phyloP scores from a whole-genome alignment of 129 eudicot genomes.

The Smallanthus sonchifolius region DNA sequence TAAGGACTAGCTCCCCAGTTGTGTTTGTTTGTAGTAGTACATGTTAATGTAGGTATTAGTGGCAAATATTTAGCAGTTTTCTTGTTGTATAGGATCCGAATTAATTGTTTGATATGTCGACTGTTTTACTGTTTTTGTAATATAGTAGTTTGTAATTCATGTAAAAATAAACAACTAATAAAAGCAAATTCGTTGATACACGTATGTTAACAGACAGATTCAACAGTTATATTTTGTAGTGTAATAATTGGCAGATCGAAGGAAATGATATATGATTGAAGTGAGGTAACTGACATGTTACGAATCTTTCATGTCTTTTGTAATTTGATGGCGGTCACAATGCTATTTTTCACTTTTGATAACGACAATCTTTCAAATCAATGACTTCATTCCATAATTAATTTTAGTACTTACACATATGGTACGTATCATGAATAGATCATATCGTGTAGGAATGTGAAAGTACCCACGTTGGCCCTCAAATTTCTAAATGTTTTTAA shows the following conservation, averaged over 20 bases:
- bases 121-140: background rate
- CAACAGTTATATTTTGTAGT: conserved; percentile 10
- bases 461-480: background rate
- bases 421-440: no score
- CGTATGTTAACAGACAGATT: conserved; percentile 3
- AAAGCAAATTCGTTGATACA: background rate
- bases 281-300: conserved; percentile 7
- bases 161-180: background rate
- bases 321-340: conserved; percentile 17
- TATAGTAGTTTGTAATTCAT: conserved; percentile 13
- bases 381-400: background rate
- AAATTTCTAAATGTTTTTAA: background rate
- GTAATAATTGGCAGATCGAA: conserved; percentile 20
- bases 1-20: no score
- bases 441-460: background rate
- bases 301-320: conserved; percentile 21
- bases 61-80: background rate
- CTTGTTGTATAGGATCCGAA: conserved; percentile 7
- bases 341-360: conserved; percentile 22
- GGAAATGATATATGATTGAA: conserved; percentile 7
- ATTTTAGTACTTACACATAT: no score
- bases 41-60: background rate
- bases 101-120: background rate
- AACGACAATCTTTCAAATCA: conserved; percentile 6
- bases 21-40: background rate